Percentiles rank a stretch among this genome's conserved stretches.
phyloP scores from a whole-genome alignment of 225 moss, liverwort and hornwort species.

The Pleurozium schreberi region DNA sequence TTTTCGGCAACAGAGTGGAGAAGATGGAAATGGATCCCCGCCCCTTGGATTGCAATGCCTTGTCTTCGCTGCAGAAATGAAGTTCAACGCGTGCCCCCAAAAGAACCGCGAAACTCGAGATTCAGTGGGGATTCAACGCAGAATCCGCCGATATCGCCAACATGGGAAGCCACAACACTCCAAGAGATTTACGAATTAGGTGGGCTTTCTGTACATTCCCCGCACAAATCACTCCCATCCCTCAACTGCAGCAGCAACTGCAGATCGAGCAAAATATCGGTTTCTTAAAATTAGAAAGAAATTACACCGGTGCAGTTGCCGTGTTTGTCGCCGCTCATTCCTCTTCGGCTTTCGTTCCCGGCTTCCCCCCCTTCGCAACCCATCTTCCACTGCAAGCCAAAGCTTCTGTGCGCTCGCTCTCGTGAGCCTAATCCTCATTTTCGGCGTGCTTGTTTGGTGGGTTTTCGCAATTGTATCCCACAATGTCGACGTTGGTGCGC shows the following conservation, averaged over 20 bases:
- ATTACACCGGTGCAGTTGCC: neutral
- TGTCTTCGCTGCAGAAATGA: too few relatives aligned
- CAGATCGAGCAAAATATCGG: neutral
- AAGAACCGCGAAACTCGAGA: neutral
- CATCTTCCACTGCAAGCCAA: neutral
- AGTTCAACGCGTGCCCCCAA: neutral
- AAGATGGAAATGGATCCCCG: neutral
- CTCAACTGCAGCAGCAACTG: neutral
- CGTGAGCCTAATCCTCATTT: neutral
- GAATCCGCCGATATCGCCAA: neutral
- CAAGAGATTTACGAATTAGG: neutral
- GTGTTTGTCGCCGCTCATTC: neutral
- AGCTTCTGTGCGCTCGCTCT: neutral
- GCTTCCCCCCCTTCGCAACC: neutral
- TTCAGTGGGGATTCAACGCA: neutral
- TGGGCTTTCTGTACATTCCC: neutral
- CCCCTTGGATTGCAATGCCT: neutral
- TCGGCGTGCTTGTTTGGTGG: neutral
- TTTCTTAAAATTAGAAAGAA: neutral
- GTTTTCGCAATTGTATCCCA: neutral
- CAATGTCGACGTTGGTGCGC: slow-evolving; percentile 20
- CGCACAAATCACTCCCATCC: neutral
- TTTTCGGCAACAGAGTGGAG: neutral
- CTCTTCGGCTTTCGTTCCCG: neutral
- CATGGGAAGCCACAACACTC: neutral